Base-by-base conservation (phyloP, 2,329 filamentous ascomycete genomes). In the Nannizziopsis barbatae region DNA sequence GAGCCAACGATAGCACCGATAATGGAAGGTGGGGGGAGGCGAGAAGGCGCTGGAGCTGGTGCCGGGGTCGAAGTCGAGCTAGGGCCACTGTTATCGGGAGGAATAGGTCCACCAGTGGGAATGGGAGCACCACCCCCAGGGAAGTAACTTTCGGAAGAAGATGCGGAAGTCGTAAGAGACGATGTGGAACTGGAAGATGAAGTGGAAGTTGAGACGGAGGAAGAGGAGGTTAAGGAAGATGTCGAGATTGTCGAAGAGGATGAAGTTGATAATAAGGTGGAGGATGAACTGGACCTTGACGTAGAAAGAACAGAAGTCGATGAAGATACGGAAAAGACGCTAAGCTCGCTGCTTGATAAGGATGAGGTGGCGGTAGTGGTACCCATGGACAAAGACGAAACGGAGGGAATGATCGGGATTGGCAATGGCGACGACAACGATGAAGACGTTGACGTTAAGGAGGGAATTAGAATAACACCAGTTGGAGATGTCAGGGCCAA, bases 1-100 rank as follows among this genome's bases (percentile, higher is more conserved):
- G 77, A 77, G 12, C 79, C 79, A 20, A 82, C 70, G n/a, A 81
- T 75, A 41, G 77, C 77, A 6, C 79, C 79, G 15, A 80, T 76
- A 2, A 81, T 73, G 50, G 71, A 71, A 12, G 72, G 71, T 18
- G 74, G 76, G 39, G 68, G 62, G 30, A 59, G 57, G 27, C 52
- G 57, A 15, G 56, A 38, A 7, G 52, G 50, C 15, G 51, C 53
- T 2, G 22, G 22, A 4, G 22, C 22, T 7, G 22, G 22, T 27
- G 22, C 22, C 7, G 22, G 22, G 7, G 22, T 27, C 22, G 57
- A 53, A n/a, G 47, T 52, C 38, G n/a, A 53, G 17, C 37, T 43
- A 32, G 33, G 49, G 18, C 33, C 50, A 15, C 18, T 51, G 18
- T 46, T 45, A 12, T 44, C 46, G 12, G 50, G 44, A 11, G 48